These are phyloP conservation scores for Yamadazyma ubonensis DNA, from an alignment of 805 yeast species.

Conservation along the genomic window DNA sequence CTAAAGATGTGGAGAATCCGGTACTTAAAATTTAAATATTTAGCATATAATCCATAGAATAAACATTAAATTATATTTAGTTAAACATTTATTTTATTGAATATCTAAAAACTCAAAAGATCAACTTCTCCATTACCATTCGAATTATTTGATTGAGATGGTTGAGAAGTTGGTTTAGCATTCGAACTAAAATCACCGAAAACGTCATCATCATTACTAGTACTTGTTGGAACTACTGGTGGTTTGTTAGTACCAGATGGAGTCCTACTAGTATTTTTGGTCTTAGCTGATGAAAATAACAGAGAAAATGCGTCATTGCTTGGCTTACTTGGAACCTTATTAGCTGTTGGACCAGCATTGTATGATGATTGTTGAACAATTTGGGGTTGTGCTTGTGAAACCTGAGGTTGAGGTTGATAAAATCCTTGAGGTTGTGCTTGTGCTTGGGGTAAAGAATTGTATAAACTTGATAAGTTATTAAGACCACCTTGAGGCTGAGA, in stretches of 20 bases:
- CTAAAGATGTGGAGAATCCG: constrained; percentile 34
- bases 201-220: constrained; percentile 22
- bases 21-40: constrained; percentile 31
- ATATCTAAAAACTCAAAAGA: constrained; percentile 41
- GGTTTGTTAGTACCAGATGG: constrained; percentile 16
- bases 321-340: constrained; percentile 41
- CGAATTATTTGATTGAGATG: constrained; percentile 10
- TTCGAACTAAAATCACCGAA: constrained; percentile 35
- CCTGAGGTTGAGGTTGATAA: constrained; percentile 19
- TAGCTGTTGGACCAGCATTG: constrained; percentile 34
- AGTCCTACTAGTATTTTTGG: constrained; percentile 27
- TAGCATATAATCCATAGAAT: constrained; percentile 5
- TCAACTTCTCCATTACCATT: constrained; percentile 43
- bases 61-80: neutral
- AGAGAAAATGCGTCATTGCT: constrained; percentile 71
- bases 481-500: constrained; percentile 20
- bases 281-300: constrained; percentile 63
- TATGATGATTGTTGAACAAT: constrained; percentile 10
- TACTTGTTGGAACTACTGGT: constrained; percentile 2
- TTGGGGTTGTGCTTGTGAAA: constrained; percentile 18
- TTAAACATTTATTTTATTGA: neutral
- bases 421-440: constrained; percentile 8
- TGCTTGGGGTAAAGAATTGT: constrained; percentile 18
- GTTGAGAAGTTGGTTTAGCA: neutral
- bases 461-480: constrained; percentile 26